Base-by-base conservation (phyloP, 2,329 filamentous ascomycete species). In the Hymenoscyphus repandus region DNA sequence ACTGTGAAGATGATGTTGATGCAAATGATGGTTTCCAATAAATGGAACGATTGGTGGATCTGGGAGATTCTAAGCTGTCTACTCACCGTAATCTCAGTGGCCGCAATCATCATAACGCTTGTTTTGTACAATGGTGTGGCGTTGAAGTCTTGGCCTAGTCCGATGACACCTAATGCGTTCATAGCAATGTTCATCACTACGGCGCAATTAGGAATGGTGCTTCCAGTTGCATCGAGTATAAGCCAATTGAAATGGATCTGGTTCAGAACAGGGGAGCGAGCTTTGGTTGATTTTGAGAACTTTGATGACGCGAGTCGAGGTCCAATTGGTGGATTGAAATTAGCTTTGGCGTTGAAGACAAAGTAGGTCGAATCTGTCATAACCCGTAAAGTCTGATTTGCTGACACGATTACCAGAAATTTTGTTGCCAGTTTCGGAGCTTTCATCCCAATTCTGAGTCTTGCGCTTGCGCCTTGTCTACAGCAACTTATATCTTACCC, bases 231-330 rank as follows among this genome's bases (percentile, higher is more conserved):
- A 6, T 15, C n/a, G 13, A 15, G n/a, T n/a, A 44, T 44, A 15
- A 30, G 42, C 10, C 42, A 34, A 15, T 44, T 44, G 42, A 44
- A 34, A 30, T 44, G 42, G 42, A 33, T 34, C 18, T 44, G 27
- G 42, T 44, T 44, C 18, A n/a, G 12, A 5, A 33, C 15, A 11
- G 42, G 30, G 12, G 54, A 52, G 15, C 59, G 62, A 34, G 58
- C 60, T 38, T 36, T 69, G 32, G 60, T 59, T 33, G 66, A 70
- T 50, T 58, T 70, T 37, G 55, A 62, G 5, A 45, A 57, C 4
- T 60, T 68, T 20, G 68, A 70, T 55, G 54, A 63, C 10, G 68
- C 67, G 7, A 67, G 63, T 53, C 59, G 66, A 43, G 66, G 67
- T 4, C 55, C 63, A 2, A 57, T 59, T 51, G 66, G 67, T 4